Base-by-base conservation (phyloP, 441 rosid genomes). In the Populus hybrid region DNA sequence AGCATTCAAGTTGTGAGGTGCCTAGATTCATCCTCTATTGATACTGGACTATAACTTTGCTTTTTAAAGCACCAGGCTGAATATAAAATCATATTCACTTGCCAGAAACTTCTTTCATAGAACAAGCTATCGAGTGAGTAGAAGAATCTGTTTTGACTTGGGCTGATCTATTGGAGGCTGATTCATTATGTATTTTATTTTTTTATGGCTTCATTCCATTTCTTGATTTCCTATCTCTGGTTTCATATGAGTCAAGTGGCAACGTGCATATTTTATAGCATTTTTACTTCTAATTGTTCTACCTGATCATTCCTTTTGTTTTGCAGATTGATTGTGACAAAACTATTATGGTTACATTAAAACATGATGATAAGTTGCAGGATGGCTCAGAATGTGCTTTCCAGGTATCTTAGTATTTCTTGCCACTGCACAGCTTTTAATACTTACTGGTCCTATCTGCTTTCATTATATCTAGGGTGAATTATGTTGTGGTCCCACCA, bases 311-410 rank as follows among this genome's bases (percentile, higher is more conserved):
- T 21, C 34, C 16, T 77, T 72, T 83, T 30, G 53, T 23, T 69
- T 8, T 89, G 86, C 98, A 97, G 98, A 94, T 94, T 85, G 99
- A 97, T 81, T 95, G 98, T 82, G 97, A 95, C 90, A 95, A 97
- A 91, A 88, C 97, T 79, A 80, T 97, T 35, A 83, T 95, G 97
- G 99, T 97, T 81, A 90, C 97, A 28, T 83, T 97, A 83, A 97
- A 97, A 85, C 98, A 97, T 83, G 99, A 97, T 82, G 98, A 97
- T 81, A 95, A 95, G 83, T 83, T 97, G 82, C 98, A 90, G 81
- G 99, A 97, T 85, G 99, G 98, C 67, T 86, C 94, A 12, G 98
- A 93, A 85, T 89, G 93, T 87, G 87, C 94, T 83, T 93, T 97
- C 86, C 99, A 97, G 99, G 99, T 95, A 79, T 40, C 38, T 32